Evolutionary conservation across 2,329 filamentous ascomycete species (phyloP), one percentile per base, ranked within the genome.

Genomic region (Geosmithia putterillii): DNA sequence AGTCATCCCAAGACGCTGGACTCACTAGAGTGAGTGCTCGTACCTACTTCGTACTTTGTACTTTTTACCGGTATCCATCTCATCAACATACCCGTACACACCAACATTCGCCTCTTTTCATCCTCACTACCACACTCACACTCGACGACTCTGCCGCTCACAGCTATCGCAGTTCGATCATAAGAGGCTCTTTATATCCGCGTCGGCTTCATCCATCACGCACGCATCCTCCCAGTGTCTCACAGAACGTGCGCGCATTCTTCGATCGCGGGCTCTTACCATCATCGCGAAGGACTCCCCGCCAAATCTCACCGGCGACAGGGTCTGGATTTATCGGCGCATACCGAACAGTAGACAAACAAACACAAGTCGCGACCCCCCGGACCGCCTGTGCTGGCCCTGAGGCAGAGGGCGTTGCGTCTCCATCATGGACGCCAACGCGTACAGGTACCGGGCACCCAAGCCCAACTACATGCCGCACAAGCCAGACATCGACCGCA

Each of bases 381-480:
- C n/a, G n/a, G n/a, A n/a, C 28, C 10, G 15, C 15, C 28, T 12
- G 10, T 32, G 15, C 10, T 32, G 28, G 28, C 15, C 15, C 28
- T 14, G 10, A 12, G 28, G 28, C 3, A 32, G 15, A 32, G 28
- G 28, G 28, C 28, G 28, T 32, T 14, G 28, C 28, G 28, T 12
- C 25, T 18, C 23, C 22, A 41, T 28, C 48, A 58, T 61, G 57
- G 52, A 70, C 49, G 61, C 63, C 52, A 60, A 71, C 52, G 57
- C 66, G 34, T 77, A 76, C 60, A 64, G 64, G 47, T 70, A 70
- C 48, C 67, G 70, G 53, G 66, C 71, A 7, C 74, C 74, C 32
- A 76, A 71, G 54, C 72, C 75, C 34, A 79, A 79, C 55, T 79
- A 79, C 50, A 63, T 79, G 10, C 74, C 75, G 38, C 73, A 77